Percentiles rank a stretch among this genome's conserved stretches.
These are phyloP conservation scores for Saksenaea vasiformis DNA, from an alignment of 371 early-diverging fungal genomes.

Conservation along the genomic window DNA sequence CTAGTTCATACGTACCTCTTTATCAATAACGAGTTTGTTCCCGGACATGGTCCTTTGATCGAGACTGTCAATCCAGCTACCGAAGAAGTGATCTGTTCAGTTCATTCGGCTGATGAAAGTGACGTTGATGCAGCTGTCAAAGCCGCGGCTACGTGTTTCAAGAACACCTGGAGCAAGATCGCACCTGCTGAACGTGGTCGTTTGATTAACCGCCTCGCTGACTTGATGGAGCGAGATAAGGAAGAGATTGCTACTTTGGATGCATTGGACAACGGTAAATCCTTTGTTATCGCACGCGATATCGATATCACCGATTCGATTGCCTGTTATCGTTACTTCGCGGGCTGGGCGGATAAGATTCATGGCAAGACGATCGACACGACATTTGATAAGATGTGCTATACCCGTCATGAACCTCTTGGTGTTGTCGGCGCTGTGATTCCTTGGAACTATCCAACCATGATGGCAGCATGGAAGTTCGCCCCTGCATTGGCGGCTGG, in stretches of 20 bases:
- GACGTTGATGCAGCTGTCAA: conserved; percentile 80
- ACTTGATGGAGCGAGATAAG: conserved; percentile 70
- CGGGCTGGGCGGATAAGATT: conserved; percentile 84
- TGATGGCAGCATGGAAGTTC: conserved; percentile 81
- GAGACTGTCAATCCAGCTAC: conserved; percentile 72
- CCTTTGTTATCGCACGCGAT: conserved; percentile 62
- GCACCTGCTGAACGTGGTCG: conserved; percentile 53
- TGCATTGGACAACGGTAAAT: conserved; percentile 85
- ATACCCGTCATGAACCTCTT: conserved; percentile 76
- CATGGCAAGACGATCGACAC: conserved; percentile 51
- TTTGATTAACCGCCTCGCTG: conserved; percentile 63
- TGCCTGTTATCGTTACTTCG: conserved; percentile 77
- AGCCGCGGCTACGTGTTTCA: conserved; percentile 72
- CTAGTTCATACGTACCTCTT: conserved; percentile 61
- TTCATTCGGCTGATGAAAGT: conserved; percentile 69
- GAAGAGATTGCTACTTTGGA: conserved; percentile 78
- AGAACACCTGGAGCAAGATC: conserved; percentile 66
- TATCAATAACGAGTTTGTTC: conserved; percentile 76
- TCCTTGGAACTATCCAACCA: conserved; percentile 43
- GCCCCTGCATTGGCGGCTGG: conserved; percentile 86
- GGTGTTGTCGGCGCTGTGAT: conserved; percentile 84
- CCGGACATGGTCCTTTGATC: conserved; percentile 59
- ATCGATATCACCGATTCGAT: conserved; percentile 69
- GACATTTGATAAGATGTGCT: conserved; percentile 47
- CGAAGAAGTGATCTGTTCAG: conserved; percentile 68